Evolutionary conservation across 1,284 basidiomycete genomes (phyloP), one percentile per base, ranked within the genome.

Genomic region (Leccinum subrobustum): DNA sequence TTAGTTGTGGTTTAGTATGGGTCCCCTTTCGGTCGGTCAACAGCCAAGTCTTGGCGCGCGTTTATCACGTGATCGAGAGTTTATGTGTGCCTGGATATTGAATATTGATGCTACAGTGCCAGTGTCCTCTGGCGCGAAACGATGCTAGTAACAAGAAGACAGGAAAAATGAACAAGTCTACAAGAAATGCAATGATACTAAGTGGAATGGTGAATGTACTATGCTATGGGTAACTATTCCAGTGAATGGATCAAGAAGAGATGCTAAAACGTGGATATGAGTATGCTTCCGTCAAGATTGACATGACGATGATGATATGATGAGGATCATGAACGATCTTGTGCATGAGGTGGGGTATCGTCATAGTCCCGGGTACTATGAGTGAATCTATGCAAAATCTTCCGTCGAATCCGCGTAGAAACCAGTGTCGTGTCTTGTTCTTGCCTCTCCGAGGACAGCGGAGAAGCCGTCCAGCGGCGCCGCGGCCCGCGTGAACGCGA

Each of bases 311-410:
- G 33, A 48, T 25, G 50, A 29, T 51, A 58, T 37, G 12, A 50
- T 64, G 35, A 9, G 53, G 37, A 67, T 59, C 50, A 63, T 61
- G 52, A 60, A 58, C 8, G 44, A 56, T 64, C 61, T 58, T 58
- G 55, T 53, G 20, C 25, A 31, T 18, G 51, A 54, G 37, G 54
- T 18, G 23, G 52, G 60, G 50, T 61, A 62, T 62, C 48, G 23
- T 56, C 58, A 60, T 58, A 58, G 48, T 57, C 58, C 54, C 57
- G 61, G 56, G 57, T 58, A 37, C 27, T 59, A 58, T 60, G 61
- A 51, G 63, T 64, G 59, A 76, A 63, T 61, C 64, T 66, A 55
- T 75, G 65, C 58, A 76, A 61, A 65, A 76, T 72, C 16, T 76
- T 75, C 12, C 74, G 74, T 58, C 73, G 70, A 23, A 72, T 62